These are phyloP conservation scores for Huntiella omanensis DNA, from an alignment of 2,329 filamentous ascomycete genomes.

Conservation along the genomic window DNA sequence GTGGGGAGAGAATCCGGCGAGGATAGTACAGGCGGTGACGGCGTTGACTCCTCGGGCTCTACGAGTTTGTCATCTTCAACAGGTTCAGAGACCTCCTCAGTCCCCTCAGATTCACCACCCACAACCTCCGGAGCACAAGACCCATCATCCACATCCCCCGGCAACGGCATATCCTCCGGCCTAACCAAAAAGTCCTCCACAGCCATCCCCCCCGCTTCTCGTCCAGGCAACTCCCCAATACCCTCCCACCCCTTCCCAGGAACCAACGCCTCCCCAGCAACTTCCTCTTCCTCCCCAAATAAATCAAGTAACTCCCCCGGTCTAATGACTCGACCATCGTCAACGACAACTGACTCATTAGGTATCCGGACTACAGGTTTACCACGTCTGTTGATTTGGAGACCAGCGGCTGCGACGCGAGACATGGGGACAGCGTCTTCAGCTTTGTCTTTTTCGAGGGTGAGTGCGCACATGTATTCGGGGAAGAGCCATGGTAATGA, in stretches of 20 bases:
- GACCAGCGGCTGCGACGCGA: neutral
- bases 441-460: constrained; percentile 19
- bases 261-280: neutral
- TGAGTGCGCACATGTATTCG: constrained; percentile 50
- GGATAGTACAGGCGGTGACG: neutral
- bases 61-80: no score
- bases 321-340: neutral
- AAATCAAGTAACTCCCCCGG: neutral
- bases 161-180: neutral
- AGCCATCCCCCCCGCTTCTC: neutral
- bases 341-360: neutral
- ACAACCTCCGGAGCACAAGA: neutral
- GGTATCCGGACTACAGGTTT: neutral
- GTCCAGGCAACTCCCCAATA: neutral
- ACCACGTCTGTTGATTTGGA: neutral
- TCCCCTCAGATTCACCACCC: neutral
- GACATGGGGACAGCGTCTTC: constrained; percentile 6
- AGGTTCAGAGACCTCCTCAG: no score
- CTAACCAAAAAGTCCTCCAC: neutral
- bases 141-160: neutral
- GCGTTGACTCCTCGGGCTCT: neutral
- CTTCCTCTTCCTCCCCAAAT: neutral
- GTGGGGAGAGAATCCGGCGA: neutral
- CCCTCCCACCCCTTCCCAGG: neutral
- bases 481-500: constrained; percentile 89